Evolutionary conservation across 768 basidiomycete genomes (phyloP), one percentile per base, ranked within the genome.

Genomic region (Zangia roseola): DNA sequence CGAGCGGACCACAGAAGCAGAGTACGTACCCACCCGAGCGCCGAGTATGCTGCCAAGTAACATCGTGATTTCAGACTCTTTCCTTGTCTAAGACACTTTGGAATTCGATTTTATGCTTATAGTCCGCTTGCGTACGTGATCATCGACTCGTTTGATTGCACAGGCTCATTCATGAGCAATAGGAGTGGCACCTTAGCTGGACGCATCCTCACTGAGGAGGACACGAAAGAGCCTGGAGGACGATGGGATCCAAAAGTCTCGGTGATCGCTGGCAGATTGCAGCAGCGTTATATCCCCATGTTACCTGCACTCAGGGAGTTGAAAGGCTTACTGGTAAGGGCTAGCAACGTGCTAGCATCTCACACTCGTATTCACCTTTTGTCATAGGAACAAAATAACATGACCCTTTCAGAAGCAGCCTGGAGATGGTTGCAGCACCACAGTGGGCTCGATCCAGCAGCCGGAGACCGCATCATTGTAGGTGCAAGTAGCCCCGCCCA

Each of bases 71-170:
- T 21, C 25, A 57, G 61, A 31, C 65, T 76, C 13, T 68, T 77
- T 52, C 72, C 77, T 7, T 73, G 74, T 57, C 57, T 77, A 16
- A 61, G 72, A 35, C 69, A 71, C 55, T 71, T 64, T 48, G 70
- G 69, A 31, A 69, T 75, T 43, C 60, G 68, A 24, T 75, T 76
- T 56, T 71, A 73, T 47, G 73, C 50, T 3, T 55, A 45, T 37
- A 62, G 59, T n/a, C 57, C 60, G 20, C 47, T 60, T 19, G 56
- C 56, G 60, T 60, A 21, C 14, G 52, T 52, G 28, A 13, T 1
- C 42, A 19, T n/a, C 17, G 35, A 19, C 20, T 50, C 13, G 5
- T 12, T 10, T 13, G 21, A 33, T 45, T 28, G 9, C 12, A 14
- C 6, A 3, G 14, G 33, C 16, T 43, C 42, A 45, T 41, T 13